These are phyloP conservation scores for Eleusine indica DNA, from an alignment of 176 grass and related monocot genomes.

Conservation along the genomic window DNA sequence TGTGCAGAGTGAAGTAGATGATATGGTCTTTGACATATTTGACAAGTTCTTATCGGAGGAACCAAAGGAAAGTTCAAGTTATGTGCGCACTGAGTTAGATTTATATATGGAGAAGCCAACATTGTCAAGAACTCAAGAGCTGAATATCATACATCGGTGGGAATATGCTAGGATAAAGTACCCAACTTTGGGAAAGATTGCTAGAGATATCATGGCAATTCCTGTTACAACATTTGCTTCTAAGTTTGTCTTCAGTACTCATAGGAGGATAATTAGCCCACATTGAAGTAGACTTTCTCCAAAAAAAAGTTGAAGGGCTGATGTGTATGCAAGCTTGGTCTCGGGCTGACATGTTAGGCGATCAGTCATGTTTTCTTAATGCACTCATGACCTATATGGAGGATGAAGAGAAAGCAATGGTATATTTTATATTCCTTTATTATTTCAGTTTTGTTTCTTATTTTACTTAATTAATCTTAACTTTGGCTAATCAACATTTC, in stretches of 20 bases:
- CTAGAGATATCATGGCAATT: not conserved
- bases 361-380: not conserved
- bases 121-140: not conserved
- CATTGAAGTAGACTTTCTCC: too few relatives aligned
- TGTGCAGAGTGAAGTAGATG: not conserved
- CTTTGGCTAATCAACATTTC: too few relatives aligned
- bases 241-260: not conserved
- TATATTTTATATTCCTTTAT: too few relatives aligned
- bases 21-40: not conserved
- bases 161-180: not conserved
- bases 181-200: not conserved
- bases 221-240: not conserved
- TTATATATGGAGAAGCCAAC: not conserved
- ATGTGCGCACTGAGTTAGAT: not conserved
- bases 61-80: not conserved
- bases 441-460: too few relatives aligned
- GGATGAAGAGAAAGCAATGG: too few relatives aligned
- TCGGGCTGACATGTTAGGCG: not conserved
- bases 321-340: slow-evolving; percentile 1
- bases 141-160: not conserved
- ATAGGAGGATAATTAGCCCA: too few relatives aligned
- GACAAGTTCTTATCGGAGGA: not conserved
- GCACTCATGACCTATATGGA: too few relatives aligned
- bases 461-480: too few relatives aligned
- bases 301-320: not conserved